Evolutionary conservation across 345 rosid genomes (phyloP).

Genomic region (Schrenkiella parvula): DNA sequence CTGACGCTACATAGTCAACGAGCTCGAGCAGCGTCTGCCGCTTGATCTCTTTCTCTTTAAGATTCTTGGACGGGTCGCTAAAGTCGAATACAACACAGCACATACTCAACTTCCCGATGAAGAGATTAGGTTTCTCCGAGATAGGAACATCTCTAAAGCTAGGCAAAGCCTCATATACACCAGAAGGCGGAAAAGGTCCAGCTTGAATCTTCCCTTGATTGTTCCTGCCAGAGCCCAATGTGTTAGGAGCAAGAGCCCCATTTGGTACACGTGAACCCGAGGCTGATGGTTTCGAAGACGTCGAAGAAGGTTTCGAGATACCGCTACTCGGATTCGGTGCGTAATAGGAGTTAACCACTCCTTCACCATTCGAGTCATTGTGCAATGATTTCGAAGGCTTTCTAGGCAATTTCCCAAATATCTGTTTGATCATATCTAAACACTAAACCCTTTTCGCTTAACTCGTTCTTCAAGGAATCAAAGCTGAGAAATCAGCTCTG

Average conservation of each 20-base stretch:
- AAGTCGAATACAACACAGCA: constrained; percentile 74
- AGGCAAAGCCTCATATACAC: constrained; percentile 61
- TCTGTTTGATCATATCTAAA: constrained; percentile 72
- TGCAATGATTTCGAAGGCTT: constrained; percentile 63
- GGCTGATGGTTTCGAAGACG: constrained; percentile 41
- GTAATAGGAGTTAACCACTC: constrained; percentile 38
- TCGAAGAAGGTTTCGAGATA: constrained; percentile 23
- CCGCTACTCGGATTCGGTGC: constrained; percentile 38
- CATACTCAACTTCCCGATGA: constrained; percentile 50
- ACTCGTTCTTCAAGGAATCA: not conserved
- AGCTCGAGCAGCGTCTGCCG: constrained; percentile 73
- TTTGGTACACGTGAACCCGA: constrained; percentile 43
- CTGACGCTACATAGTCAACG: constrained; percentile 64
- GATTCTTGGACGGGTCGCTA: constrained; percentile 54
- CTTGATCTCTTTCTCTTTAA: constrained; percentile 74
- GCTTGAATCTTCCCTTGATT: constrained; percentile 51
- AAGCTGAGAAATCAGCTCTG: constrained; percentile 2
- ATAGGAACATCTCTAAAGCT: constrained; percentile 68
- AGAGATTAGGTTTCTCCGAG: constrained; percentile 65
- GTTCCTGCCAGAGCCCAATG: constrained; percentile 21
- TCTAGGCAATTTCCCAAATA: constrained; percentile 66
- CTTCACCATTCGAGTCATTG: constrained; percentile 47
- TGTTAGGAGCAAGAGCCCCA: constrained; percentile 40
- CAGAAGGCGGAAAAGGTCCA: constrained; percentile 36
- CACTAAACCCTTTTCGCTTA: not conserved